phyloP scores from a whole-genome alignment of 371 early-diverging fungal species.

The Syncephalastrum racemosum region DNA sequence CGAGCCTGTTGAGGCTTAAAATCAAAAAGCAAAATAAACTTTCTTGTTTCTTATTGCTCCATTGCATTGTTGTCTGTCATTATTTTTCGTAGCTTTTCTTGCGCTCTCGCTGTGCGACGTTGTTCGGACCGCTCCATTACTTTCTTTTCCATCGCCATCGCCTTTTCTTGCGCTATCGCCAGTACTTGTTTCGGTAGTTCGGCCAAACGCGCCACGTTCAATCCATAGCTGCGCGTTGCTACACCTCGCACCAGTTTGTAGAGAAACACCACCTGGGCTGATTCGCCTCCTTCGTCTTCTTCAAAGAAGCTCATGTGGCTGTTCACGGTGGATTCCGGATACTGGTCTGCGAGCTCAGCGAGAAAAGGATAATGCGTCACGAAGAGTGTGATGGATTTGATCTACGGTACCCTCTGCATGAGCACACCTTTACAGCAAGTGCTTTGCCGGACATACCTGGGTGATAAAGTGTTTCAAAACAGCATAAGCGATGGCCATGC shows the following conservation, averaged over 20 bases:
- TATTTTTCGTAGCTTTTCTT: no score
- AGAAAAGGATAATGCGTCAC: conserved; percentile 78
- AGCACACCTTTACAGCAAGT: background rate
- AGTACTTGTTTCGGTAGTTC: conserved; percentile 61
- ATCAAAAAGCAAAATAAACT: conserved; percentile 5
- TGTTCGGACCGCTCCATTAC: background rate
- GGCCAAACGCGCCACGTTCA: conserved; percentile 84
- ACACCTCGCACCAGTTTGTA: conserved; percentile 85
- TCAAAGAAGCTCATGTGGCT: conserved; percentile 78
- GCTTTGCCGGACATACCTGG: conserved; percentile 46
- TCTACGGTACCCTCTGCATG: conserved; percentile 9
- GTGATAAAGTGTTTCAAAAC: conserved; percentile 78
- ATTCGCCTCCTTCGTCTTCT: conserved; percentile 25
- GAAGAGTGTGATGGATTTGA: conserved; percentile 56
- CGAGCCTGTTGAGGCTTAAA: conserved; percentile 41
- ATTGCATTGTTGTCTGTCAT: no score
- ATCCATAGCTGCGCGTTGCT: conserved; percentile 74
- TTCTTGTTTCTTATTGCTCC: conserved; percentile 3
- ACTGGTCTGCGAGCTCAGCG: conserved; percentile 45
- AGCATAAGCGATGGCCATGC: conserved; percentile 89
- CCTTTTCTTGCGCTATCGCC: conserved; percentile 54
- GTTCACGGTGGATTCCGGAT: conserved; percentile 41
- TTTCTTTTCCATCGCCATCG: conserved; percentile 49
- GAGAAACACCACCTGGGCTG: conserved; percentile 71
- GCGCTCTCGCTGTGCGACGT: no score